Percentiles rank a stretch among this genome's conserved stretches.
phyloP scores from a whole-genome alignment of 345 rosid genomes.

The Brassica incana region DNA sequence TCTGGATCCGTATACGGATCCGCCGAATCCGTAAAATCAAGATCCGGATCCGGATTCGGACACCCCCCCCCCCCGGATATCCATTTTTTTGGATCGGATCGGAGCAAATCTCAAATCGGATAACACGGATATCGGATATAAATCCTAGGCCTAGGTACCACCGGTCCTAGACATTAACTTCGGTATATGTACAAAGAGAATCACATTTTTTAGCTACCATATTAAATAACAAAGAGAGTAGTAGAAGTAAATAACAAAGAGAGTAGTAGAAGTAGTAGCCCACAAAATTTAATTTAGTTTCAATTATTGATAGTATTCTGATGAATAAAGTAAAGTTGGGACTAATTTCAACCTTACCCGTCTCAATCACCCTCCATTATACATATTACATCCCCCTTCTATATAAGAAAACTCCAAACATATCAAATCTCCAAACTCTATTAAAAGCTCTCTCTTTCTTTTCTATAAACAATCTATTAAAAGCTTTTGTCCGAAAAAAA shows the following conservation, averaged over 20 bases:
- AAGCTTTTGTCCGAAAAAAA: background rate
- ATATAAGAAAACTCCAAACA: slow-evolving; percentile 25
- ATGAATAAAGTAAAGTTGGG: background rate
- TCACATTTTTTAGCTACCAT: slow-evolving; percentile 16
- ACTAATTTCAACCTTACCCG: slow-evolving; percentile 21
- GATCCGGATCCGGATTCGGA: too few relatives aligned
- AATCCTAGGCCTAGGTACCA: too few relatives aligned
- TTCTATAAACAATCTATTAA: background rate
- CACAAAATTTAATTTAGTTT: slow-evolving; percentile 10
- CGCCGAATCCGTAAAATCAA: too few relatives aligned
- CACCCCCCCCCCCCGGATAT: too few relatives aligned
- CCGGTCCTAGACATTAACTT: slow-evolving; percentile 24
- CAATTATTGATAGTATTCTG: slow-evolving; percentile 26
- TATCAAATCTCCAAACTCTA: slow-evolving; percentile 22
- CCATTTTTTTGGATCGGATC: too few relatives aligned
- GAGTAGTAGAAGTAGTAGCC: background rate
- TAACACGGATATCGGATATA: too few relatives aligned
- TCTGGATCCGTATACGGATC: too few relatives aligned
- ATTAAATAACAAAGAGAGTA: slow-evolving; percentile 22
- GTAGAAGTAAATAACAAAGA: background rate
- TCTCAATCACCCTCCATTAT: slow-evolving; percentile 24
- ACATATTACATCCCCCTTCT: slow-evolving; percentile 1
- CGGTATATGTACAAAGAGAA: background rate
- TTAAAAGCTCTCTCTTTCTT: background rate
- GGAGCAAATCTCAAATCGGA: too few relatives aligned